Evolutionary conservation across 1,284 basidiomycete genomes (phyloP), one percentile per base, ranked within the genome.

Genomic region (Cutaneotrichosporon arboriforme): DNA sequence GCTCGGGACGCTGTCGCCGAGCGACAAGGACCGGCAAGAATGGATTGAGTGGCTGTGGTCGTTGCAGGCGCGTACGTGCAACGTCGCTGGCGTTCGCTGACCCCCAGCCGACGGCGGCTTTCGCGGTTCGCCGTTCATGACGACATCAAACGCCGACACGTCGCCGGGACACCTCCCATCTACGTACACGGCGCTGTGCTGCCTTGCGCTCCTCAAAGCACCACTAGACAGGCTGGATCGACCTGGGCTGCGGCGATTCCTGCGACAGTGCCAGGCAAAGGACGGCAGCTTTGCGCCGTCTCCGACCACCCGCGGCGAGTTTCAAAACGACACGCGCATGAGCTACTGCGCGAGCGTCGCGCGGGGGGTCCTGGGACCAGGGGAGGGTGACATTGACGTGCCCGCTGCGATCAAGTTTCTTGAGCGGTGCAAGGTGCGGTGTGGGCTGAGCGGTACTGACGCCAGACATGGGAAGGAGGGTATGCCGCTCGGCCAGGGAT

Each of bases 21-120:
- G 67, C 5, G 66, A 77, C 9, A 63, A 68, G 7, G 83, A 88
- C 52, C 80, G 81, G n/a, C 73, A 80, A 34, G 71, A 68, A 4
- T 92, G 88, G 87, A 78, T 76, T 51, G 79, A 83, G 49, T 96
- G 92, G 91, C 81, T 97, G 46, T 96, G 91, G 88, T 80, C 79
- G 14, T 84, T 92, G 68, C 87, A 92, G 64, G 80, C 81, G 40
- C 76, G 76, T 69, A 42, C 59, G 71, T 64, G 23, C 18, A 4
- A 13, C 13, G n/a, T 9, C 14, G 20, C 12, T 7, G 13, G 5
- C 21, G 36, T 8, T 36, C 36, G 23, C 37, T 52, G 33, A 43
- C 41, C 20, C 15, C 43, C 75, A 83, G 73, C 65, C 61, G 82
- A 81, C 2, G 81, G 86, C 48, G 90, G 88, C 2, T 93, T 92